Evolutionary conservation across 768 basidiomycete genomes (phyloP), one percentile per base, ranked within the genome.

Genomic region (Podaxis pistillaris): DNA sequence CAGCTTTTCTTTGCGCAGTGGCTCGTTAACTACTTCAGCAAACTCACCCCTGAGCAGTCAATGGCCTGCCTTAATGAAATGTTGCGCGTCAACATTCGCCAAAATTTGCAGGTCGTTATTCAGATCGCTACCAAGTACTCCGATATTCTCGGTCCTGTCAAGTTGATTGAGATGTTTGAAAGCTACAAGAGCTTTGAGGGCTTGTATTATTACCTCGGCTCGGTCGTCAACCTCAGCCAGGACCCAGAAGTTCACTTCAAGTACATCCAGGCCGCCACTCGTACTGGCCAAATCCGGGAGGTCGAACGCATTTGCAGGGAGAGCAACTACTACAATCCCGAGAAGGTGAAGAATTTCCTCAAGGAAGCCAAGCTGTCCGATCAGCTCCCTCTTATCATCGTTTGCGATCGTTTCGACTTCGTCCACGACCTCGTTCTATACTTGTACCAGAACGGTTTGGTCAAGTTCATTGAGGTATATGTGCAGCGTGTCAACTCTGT

Each of bases 281-380:
- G 96, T 28, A 99, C 97, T 30, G 96, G 96, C 46, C 97, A 98
- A 73, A 95, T 99, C 68, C 91, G 97, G 54, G 97, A 99, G 74
- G 97, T 99, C 61, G 97, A 99, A 77, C 94, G 97, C 51, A 96
- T 99, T 71, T 98, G 96, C 73, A 84, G 97, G 58, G 97, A 99
- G 79, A 94, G 92, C 75, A 98, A 98, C 78, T 82, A 81, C 78
- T 98, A 98, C 84, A 98, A 96, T 75, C 93, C 97, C 1, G 97
- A 99, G 81, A 99, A 99, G 77, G 97, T 98, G 85, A 98, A 99
- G 84, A 99, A 99, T 78, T 98, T 98, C 89, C 87, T 98, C 75
- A 98, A 98, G 76, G 97, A 99, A 72, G 96, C 97, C 70, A 96
- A 97, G 71, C 88, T 99, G 30, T 78, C 88, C 40, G 97, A 98